Conservation (phyloP, 2,329 filamentous ascomycete species). For the Tolypocladium endophyticum region DNA sequence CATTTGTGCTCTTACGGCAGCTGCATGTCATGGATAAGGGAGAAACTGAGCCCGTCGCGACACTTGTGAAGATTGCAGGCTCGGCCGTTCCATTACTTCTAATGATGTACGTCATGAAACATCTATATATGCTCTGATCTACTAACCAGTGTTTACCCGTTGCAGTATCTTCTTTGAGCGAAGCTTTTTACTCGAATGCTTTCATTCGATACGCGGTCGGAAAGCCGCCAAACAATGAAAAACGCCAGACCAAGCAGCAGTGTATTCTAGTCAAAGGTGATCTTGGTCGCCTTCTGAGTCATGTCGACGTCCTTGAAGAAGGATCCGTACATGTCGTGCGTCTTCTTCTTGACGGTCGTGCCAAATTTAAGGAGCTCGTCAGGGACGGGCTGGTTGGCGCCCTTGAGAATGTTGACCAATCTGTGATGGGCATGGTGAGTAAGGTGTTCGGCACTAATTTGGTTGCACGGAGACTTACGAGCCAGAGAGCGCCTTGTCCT, state of each 20-base stretch:
- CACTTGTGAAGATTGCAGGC: conserved; percentile 35
- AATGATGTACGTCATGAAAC: conserved; percentile 44
- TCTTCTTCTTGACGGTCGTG: conserved; percentile 98
- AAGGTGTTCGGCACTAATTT: background rate
- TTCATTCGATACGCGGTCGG: conserved; percentile 29
- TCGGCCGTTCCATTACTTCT: conserved; percentile 41
- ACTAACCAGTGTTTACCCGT: conserved; percentile 7
- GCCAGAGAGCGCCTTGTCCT: conserved; percentile 86
- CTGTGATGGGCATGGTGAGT: conserved; percentile 27
- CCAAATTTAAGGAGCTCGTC: conserved; percentile 91
- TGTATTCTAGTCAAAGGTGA: conserved; percentile 62
- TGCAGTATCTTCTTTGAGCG: conserved; percentile 43
- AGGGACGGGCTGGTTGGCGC: conserved; percentile 83
- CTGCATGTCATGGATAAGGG: conserved; percentile 13
- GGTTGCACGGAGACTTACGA: conserved; percentile 47
- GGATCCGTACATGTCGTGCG: conserved; percentile 85
- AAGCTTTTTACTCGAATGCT: conserved; percentile 39
- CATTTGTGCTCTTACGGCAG: conserved; percentile 14
- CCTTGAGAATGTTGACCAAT: conserved; percentile 87
- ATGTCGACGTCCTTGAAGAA: conserved; percentile 88
- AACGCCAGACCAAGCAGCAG: conserved; percentile 1
- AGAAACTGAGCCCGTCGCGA: conserved; percentile 16
- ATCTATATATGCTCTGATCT: conserved; percentile 12
- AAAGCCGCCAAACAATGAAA: conserved; percentile 18
- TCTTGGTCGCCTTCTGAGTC: conserved; percentile 79